A percentile compares a stretch with the other conserved stretches of the same genome.
Evolutionary conservation across 192 early-diverging fungal genomes (phyloP).

Genomic region (Backusella circina): DNA sequence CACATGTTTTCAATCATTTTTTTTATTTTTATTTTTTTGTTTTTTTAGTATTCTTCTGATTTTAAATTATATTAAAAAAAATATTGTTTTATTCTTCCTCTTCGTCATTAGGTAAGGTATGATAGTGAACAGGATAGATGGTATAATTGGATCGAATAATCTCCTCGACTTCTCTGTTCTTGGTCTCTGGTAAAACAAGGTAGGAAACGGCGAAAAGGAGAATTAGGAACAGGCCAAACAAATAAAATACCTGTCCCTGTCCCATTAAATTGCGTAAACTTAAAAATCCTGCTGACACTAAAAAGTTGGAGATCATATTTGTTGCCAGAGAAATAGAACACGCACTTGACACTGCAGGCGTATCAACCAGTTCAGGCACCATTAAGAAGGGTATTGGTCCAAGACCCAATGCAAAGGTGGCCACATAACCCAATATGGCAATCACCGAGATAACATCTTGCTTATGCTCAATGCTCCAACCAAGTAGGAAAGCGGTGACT

Average conservation of each 20-base stretch:
- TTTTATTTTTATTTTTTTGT: neutral
- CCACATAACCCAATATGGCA: conserved; percentile 73
- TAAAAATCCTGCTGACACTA: conserved; percentile 61
- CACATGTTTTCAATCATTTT: neutral
- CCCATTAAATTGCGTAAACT: conserved; percentile 46
- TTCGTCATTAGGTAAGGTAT: neutral
- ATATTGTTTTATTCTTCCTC: neutral
- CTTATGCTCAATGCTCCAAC: conserved; percentile 43
- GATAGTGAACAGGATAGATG: neutral
- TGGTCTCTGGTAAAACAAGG: conserved; percentile 66
- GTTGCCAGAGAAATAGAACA: conserved; percentile 57
- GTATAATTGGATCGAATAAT: conserved; percentile 34
- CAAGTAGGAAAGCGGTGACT: conserved; percentile 52
- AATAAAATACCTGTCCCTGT: conserved; percentile 59
- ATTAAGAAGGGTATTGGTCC: conserved; percentile 87
- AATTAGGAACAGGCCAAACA: conserved; percentile 45
- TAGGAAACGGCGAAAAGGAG: conserved; percentile 40
- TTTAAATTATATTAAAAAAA: neutral
- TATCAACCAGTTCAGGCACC: conserved; percentile 73
- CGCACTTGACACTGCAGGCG: conserved; percentile 59
- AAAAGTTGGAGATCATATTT: conserved; percentile 66
- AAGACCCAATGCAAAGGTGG: conserved; percentile 69
- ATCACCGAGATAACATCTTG: conserved; percentile 43
- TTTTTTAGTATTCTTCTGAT: neutral
- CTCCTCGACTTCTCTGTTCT: conserved; percentile 57